Evolutionary conservation across 768 basidiomycete genomes (phyloP).

Genomic region (Tulasnella sp.): DNA sequence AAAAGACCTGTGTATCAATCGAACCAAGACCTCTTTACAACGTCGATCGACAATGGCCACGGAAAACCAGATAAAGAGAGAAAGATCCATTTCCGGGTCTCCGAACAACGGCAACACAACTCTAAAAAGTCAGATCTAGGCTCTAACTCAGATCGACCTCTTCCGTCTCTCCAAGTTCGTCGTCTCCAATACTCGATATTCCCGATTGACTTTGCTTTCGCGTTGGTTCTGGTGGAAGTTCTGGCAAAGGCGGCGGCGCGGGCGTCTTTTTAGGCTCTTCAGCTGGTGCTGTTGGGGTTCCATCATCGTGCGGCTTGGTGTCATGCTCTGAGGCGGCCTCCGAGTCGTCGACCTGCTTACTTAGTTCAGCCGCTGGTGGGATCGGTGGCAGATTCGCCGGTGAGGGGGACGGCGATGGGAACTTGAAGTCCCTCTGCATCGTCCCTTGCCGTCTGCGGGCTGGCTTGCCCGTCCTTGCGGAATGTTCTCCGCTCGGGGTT

Average conservation of each 20-base stretch:
- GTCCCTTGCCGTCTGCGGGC: conserved; percentile 41
- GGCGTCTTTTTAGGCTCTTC: conserved; percentile 63
- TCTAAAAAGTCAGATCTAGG: neutral
- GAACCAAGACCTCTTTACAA: neutral
- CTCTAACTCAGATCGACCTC: conserved; percentile 36
- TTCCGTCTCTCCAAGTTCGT: conserved; percentile 68
- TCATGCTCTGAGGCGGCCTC: neutral
- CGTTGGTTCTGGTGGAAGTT: conserved; percentile 28
- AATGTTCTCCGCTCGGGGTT: conserved; percentile 14
- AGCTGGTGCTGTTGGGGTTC: conserved; percentile 17
- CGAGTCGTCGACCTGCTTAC: neutral
- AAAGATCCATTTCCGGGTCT: neutral
- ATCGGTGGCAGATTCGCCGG: conserved; percentile 22
- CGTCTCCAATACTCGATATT: conserved; percentile 44
- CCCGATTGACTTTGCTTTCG: conserved; percentile 46
- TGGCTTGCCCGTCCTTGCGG: conserved; percentile 1
- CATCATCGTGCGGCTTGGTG: neutral
- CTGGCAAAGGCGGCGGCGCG: conserved; percentile 33
- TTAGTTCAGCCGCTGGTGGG: conserved; percentile 6
- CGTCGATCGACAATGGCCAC: neutral
- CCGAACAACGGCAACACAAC: neutral
- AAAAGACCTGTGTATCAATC: neutral
- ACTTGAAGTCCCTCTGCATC: conserved; percentile 69
- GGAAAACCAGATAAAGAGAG: neutral
- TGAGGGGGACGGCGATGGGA: conserved; percentile 34